Evolutionary conservation across 129 eudicot genomes (phyloP).

Genomic region (Artemisia annua): DNA sequence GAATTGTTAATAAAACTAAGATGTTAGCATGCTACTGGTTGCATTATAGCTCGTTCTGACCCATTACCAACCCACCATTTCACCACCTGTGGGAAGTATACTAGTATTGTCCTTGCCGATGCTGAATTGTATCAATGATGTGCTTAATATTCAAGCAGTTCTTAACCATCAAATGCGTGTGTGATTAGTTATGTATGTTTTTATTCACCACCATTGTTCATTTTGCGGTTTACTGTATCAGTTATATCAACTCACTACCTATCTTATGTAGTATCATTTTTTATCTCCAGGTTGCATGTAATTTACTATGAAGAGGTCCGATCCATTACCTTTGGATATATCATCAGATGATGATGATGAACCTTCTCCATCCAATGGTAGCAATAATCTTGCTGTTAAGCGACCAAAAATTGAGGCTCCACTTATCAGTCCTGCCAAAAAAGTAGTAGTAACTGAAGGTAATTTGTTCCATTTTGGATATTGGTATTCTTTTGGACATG

Average conservation of each 20-base stretch:
- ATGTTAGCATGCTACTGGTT: too few species aligned
- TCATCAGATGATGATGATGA: constrained; percentile 51
- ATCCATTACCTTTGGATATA: constrained; percentile 45
- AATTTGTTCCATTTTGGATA: constrained; percentile 1
- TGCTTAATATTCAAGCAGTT: too few species aligned
- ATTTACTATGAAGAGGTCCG: constrained; percentile 45
- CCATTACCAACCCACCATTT: background rate
- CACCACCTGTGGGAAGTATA: background rate
- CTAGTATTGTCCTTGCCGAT: too few species aligned
- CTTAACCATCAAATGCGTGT: too few species aligned
- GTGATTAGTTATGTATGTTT: too few species aligned
- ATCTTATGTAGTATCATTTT: background rate
- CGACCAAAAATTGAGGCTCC: constrained; percentile 21
- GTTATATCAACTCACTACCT: background rate
- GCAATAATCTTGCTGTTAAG: constrained; percentile 27
- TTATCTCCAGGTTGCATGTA: constrained; percentile 29
- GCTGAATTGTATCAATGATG: too few species aligned
- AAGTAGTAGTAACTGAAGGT: constrained; percentile 48
- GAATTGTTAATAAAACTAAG: background rate
- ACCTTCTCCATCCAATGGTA: constrained; percentile 56
- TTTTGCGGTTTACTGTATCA: too few species aligned
- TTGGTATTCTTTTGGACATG: background rate
- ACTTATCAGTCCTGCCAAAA: constrained; percentile 38
- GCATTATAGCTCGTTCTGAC: background rate
- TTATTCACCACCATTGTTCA: too few species aligned